Evolutionary conservation across 1,284 basidiomycete genomes (phyloP).

Genomic region (Rhodotorula sp.): DNA sequence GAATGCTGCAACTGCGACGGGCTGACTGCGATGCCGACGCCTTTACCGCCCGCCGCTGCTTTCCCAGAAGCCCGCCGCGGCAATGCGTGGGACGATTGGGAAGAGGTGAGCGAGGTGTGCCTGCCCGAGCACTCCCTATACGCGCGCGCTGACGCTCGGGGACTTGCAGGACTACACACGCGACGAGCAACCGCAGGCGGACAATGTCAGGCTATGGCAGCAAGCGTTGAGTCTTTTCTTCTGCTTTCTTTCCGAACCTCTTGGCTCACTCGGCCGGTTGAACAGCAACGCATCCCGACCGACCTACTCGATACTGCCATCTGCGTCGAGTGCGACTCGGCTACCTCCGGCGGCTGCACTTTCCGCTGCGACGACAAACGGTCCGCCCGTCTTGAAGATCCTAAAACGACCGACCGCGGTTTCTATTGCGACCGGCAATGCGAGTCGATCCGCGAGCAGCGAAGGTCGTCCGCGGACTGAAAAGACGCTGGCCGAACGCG

Average conservation of each 20-base stretch:
- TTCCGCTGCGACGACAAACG: slow-evolving; percentile 16
- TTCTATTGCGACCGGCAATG: background rate
- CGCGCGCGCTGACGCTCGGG: background rate
- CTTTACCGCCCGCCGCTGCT: background rate
- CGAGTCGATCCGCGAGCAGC: background rate
- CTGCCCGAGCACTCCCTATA: background rate
- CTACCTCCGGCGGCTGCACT: slow-evolving; percentile 9
- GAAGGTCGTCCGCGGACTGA: background rate
- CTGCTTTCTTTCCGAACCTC: background rate
- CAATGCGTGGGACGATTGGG: slow-evolving; percentile 3
- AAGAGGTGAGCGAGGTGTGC: slow-evolving; percentile 2
- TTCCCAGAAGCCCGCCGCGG: background rate
- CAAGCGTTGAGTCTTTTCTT: slow-evolving; percentile 15
- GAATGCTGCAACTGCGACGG: too few species aligned
- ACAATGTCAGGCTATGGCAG: slow-evolving; percentile 25
- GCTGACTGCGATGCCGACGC: slow-evolving; percentile 1
- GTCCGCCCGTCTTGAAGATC: slow-evolving; percentile 26
- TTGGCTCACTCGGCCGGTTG: background rate
- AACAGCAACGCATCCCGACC: slow-evolving; percentile 17
- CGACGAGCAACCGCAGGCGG: background rate
- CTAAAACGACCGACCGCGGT: slow-evolving; percentile 22
- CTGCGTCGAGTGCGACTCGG: background rate
- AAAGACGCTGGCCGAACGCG: slow-evolving; percentile 24
- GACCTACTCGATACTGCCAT: slow-evolving; percentile 19
- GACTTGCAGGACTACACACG: slow-evolving; percentile 12